These are phyloP conservation scores for Teratosphaeria pseudoeucalypti DNA, from an alignment of 2,329 filamentous ascomycete genomes.

Conservation along the genomic window DNA sequence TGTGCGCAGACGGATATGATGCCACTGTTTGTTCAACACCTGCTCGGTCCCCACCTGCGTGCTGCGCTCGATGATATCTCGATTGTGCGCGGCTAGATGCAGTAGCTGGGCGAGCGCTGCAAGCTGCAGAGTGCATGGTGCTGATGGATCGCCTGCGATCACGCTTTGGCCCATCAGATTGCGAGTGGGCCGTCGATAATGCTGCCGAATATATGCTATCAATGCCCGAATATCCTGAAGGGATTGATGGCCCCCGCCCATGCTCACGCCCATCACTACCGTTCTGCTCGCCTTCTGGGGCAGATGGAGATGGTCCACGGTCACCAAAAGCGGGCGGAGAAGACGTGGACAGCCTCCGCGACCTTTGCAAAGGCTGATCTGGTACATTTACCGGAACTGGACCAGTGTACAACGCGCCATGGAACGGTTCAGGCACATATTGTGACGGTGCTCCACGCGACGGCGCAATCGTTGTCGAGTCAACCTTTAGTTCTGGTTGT, in stretches of 20 bases:
- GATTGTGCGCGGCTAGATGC: background rate
- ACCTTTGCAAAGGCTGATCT: background rate
- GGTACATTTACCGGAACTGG: background rate
- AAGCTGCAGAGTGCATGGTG: background rate
- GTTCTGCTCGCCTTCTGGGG: background rate
- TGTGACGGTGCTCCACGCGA: no score
- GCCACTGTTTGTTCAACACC: background rate
- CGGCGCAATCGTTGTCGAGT: no score
- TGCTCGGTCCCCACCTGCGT: background rate
- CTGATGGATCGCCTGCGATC: background rate
- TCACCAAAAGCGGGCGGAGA: background rate
- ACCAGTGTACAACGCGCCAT: background rate
- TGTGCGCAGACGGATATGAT: background rate
- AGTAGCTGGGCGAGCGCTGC: background rate
- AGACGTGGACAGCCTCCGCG: background rate
- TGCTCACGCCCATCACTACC: background rate
- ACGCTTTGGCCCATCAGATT: background rate
- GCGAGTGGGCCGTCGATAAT: background rate
- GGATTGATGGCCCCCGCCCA: background rate
- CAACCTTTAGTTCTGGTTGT: no score
- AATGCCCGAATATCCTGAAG: background rate
- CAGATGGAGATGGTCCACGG: background rate
- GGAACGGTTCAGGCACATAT: no score
- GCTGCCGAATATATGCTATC: background rate
- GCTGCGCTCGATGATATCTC: background rate